phyloP scores from a whole-genome alignment of 108 stramenopile species.

The Skeletonema costatum region DNA sequence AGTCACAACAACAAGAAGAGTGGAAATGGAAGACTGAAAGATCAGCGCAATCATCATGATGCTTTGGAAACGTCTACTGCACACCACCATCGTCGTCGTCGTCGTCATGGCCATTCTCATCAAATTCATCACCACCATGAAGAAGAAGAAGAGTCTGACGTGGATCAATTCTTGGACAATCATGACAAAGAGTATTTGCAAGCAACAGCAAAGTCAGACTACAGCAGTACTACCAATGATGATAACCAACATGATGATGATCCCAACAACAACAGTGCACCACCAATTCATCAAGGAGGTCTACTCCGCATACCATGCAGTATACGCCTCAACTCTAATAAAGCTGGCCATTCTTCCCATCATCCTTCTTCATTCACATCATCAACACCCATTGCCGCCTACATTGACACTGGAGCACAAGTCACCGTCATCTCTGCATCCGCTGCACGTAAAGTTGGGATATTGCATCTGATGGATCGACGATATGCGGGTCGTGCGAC shows the following conservation, averaged over 20 bases:
- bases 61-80: no score
- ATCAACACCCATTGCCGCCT: slow-evolving; percentile 49
- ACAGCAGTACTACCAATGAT: background rate
- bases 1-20: background rate
- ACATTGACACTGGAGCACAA: slow-evolving; percentile 71
- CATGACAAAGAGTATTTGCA: background rate
- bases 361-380: background rate
- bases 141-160: background rate
- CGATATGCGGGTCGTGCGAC: slow-evolving; percentile 68
- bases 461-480: slow-evolving; percentile 63
- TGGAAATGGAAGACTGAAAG: no score
- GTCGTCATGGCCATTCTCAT: background rate
- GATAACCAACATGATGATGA: background rate
- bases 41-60: background rate
- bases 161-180: background rate
- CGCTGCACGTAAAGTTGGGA: slow-evolving; percentile 46
- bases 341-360: background rate
- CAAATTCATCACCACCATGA: background rate
- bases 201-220: background rate
- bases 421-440: slow-evolving; percentile 60
- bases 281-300: background rate
- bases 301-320: background rate
- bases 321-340: background rate
- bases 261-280: background rate
- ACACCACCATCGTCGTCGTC: no score